These are phyloP conservation scores for Lagenidium sp. DNA, from an alignment of 352 stramenopile genomes.

Conservation along the genomic window DNA sequence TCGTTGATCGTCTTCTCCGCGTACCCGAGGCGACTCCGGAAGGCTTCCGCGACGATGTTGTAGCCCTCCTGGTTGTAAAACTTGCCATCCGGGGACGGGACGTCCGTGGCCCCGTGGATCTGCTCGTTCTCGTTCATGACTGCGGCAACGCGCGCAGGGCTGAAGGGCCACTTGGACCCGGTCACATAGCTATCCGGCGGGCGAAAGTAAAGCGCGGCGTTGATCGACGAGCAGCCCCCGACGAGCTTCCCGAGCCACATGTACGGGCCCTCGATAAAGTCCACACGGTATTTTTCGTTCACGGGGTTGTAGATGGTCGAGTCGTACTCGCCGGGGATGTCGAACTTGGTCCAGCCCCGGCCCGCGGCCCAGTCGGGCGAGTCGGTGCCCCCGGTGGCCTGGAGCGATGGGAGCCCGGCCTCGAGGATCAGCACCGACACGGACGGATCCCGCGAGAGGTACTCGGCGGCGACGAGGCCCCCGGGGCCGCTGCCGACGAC, in stretches of 20 bases:
- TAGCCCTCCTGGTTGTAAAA: slow-evolving; percentile 46
- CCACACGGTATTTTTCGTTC: slow-evolving; percentile 36
- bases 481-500: slow-evolving; percentile 47
- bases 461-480: slow-evolving; percentile 49
- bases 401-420: slow-evolving; percentile 31
- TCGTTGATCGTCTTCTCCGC: slow-evolving; percentile 38
- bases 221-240: slow-evolving; percentile 71
- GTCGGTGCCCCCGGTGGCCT: slow-evolving; percentile 34
- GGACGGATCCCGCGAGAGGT: slow-evolving; percentile 30
- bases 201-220: slow-evolving; percentile 77
- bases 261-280: slow-evolving; percentile 33
- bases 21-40: slow-evolving; percentile 25
- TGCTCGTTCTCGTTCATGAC: slow-evolving; percentile 47
- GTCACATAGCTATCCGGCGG: slow-evolving; percentile 33
- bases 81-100: slow-evolving; percentile 29
- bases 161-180: slow-evolving; percentile 35
- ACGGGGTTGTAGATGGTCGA: slow-evolving; percentile 24
- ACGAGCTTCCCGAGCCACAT: slow-evolving; percentile 67
- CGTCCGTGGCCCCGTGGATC: slow-evolving; percentile 28
- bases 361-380: slow-evolving; percentile 25
- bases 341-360: slow-evolving; percentile 44
- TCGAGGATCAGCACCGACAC: slow-evolving; percentile 55
- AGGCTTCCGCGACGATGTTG: slow-evolving; percentile 26
- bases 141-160: slow-evolving; percentile 37
- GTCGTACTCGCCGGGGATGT: slow-evolving; percentile 60